Evolutionary conservation across 495 filamentous ascomycete genomes (phyloP), one percentile per base, ranked within the genome.

Genomic region (Patellaria atrata): DNA sequence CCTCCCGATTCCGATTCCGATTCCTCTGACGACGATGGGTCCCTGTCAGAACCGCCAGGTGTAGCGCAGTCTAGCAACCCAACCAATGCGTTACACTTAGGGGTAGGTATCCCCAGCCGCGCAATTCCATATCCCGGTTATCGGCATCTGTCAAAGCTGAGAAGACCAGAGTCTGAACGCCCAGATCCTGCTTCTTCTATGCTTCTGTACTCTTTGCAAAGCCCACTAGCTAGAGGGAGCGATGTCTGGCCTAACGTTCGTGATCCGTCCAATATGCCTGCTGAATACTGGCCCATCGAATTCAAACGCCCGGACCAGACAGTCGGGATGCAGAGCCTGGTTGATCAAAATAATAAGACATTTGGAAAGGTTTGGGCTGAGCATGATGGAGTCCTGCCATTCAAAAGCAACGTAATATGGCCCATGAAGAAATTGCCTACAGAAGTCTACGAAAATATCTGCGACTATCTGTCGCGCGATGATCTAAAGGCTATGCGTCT

Each of bases 391-490:
- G 24, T 35, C 4, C 9, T 19, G 8, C 14, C 4, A 8, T 12
- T 13, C 3, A 3, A 15, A 20, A 3, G 17, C 2, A 12, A 6
- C 4, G 39, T 27, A 17, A n/a, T n/a, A n/a, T 45, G 46, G 41
- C 46, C 46, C n/a, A 11, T 25, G 11, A n/a, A 22, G 5, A 19
- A 15, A 3, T 14, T 75, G 1, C 70, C 71, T 2, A 47, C 60
- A 2, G 71, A 76, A 37, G 49, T 74, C 1, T 70, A 63, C 44
- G 48, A 58, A 14, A 30, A 53, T 13, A 66, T 74, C 14, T 53
- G 57, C 5, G 22, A 29, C 1, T 47, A 62, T 40, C 52, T 75
- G 2, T 49, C 65, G 5, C 67, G 64, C 9, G 55, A 63, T 9
- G 59, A 61, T 29, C 41, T 69, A 12, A 52, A 64, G 41, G 48